Conservation (phyloP, 2,329 filamentous ascomycete species). For the Monilinia vaccinii-corymbosi region DNA sequence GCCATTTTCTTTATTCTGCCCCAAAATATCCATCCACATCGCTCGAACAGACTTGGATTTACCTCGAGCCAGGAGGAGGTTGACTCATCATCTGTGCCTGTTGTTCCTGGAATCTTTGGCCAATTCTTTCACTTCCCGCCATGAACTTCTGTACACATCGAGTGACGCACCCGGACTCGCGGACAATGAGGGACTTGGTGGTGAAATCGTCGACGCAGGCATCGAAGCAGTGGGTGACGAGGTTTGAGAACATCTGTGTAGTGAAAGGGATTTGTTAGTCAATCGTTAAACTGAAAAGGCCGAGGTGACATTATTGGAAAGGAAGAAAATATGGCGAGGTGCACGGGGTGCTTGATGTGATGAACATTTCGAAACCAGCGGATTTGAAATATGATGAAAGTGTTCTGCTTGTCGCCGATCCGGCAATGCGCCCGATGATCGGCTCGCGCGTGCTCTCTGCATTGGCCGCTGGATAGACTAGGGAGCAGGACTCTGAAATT, state of each 20-base stretch:
- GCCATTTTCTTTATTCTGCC: not conserved
- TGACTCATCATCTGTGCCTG: slow-evolving; percentile 47
- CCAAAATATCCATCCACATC: not conserved
- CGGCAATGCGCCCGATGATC: not conserved
- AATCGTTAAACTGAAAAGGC: not conserved
- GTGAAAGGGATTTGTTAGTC: not conserved
- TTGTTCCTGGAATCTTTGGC: slow-evolving; percentile 76
- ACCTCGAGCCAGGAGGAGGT: slow-evolving; percentile 24
- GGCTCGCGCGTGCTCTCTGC: not conserved
- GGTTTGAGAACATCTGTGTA: slow-evolving; percentile 50
- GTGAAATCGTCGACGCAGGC: slow-evolving; percentile 98
- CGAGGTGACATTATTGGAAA: not conserved
- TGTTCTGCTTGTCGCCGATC: not conserved
- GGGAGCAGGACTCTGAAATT: not conserved
- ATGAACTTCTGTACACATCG: slow-evolving; percentile 95
- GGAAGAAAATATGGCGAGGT: not conserved
- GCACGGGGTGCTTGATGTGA: not conserved
- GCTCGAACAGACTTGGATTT: not conserved
- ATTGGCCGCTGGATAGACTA: not conserved
- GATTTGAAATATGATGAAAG: not conserved
- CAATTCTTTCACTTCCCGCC: slow-evolving; percentile 81
- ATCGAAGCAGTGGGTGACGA: slow-evolving; percentile 86
- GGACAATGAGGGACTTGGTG: slow-evolving; percentile 81
- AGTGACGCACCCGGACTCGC: slow-evolving; percentile 86
- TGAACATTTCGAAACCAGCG: not conserved